Percentiles rank a stretch among this genome's conserved stretches.
These are phyloP conservation scores for Nissolia schottii DNA, from an alignment of 306 rosid genomes.

Conservation along the genomic window DNA sequence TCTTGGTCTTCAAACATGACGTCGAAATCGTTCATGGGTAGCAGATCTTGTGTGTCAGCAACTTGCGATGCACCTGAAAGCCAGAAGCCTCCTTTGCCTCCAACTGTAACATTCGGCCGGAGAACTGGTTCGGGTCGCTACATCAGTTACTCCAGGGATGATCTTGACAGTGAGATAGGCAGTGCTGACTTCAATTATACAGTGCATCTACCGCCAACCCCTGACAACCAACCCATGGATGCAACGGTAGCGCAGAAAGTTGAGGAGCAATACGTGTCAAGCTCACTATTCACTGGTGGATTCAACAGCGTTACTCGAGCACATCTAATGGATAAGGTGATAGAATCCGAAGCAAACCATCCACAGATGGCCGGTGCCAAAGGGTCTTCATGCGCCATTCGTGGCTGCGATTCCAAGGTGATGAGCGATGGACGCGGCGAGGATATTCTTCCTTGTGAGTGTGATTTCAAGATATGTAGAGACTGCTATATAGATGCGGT, in stretches of 20 bases:
- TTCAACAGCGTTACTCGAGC: constrained; percentile 83
- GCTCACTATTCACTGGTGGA: constrained; percentile 87
- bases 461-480: constrained; percentile 91
- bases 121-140: constrained; percentile 89
- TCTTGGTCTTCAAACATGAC: constrained; percentile 47
- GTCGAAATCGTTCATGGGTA: constrained; percentile 54
- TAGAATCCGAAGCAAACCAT: constrained; percentile 79
- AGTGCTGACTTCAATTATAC: constrained; percentile 71
- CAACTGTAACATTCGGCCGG: constrained; percentile 72
- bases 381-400: constrained; percentile 83
- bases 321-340: constrained; percentile 95
- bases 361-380: constrained; percentile 98
- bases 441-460: constrained; percentile 97
- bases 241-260: constrained; percentile 77
- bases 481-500: constrained; percentile 90
- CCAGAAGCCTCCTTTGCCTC: constrained; percentile 71
- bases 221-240: constrained; percentile 98
- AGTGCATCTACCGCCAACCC: constrained; percentile 88
- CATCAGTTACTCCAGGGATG: constrained; percentile 84
- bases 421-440: constrained; percentile 83
- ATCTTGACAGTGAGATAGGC: constrained; percentile 88
- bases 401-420: constrained; percentile 91
- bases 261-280: constrained; percentile 92
- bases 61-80: constrained; percentile 57
- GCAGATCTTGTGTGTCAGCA: constrained; percentile 55